Evolutionary conservation across 805 yeast species (phyloP).

Genomic region (Candida oleophila): DNA sequence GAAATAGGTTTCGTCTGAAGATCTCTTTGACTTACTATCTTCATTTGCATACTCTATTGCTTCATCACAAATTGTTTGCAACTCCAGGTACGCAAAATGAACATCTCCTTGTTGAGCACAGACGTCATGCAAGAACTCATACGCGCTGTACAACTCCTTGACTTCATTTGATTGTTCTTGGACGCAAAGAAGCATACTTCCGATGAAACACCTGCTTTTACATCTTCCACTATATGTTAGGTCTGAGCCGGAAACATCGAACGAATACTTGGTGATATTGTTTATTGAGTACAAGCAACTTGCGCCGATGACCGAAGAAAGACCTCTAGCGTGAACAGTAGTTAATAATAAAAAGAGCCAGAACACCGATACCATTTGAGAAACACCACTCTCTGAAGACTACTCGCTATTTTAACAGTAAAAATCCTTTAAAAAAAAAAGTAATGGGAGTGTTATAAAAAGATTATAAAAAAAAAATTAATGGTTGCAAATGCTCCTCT

Average conservation of each 20-base stretch:
- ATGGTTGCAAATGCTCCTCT: not conserved
- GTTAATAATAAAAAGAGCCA: not conserved
- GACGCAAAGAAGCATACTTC: conserved; percentile 34
- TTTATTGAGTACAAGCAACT: conserved; percentile 33
- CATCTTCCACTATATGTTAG: conserved; percentile 35
- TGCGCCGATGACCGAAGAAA: conserved; percentile 33
- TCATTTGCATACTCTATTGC: conserved; percentile 20
- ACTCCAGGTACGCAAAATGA: conserved; percentile 21
- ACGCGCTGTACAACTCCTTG: conserved; percentile 25
- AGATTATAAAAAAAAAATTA: too few relatives aligned
- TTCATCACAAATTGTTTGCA: conserved; percentile 24
- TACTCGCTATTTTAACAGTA: too few relatives aligned
- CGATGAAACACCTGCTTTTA: conserved; percentile 27
- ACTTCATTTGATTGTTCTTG: conserved; percentile 25
- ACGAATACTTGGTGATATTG: conserved; percentile 29
- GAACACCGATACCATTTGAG: not conserved
- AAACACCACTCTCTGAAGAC: too few relatives aligned
- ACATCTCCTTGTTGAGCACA: conserved; percentile 31
- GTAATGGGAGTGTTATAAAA: too few relatives aligned
- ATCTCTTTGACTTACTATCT: conserved; percentile 26
- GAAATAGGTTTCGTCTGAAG: conserved; percentile 22
- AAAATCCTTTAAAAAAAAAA: too few relatives aligned
- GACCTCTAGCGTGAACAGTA: conserved; percentile 16
- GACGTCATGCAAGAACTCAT: conserved; percentile 28
- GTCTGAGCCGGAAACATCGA: conserved; percentile 18